phyloP scores from a whole-genome alignment of 1,284 basidiomycete genomes.

The Xerocomus nothofagi region DNA sequence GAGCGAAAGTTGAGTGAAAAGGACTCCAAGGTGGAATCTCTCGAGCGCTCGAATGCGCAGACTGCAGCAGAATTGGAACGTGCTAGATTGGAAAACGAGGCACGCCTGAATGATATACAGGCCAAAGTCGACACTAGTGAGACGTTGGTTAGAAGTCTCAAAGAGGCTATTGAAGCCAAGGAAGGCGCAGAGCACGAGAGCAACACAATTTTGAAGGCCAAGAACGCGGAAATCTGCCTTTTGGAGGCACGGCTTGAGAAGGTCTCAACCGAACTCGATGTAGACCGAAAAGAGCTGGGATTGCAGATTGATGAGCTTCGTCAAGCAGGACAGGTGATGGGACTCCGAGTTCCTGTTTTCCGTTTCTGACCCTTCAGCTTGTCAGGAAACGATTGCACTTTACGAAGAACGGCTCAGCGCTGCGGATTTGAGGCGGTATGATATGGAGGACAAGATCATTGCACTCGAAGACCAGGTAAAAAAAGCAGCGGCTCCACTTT shows the following conservation, averaged over 20 bases:
- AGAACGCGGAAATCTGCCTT: slow-evolving; percentile 55
- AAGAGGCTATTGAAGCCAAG: slow-evolving; percentile 53
- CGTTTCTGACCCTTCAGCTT: slow-evolving; percentile 3
- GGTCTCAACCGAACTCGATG: slow-evolving; percentile 52
- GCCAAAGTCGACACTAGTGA: slow-evolving; percentile 51
- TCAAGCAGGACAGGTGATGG: slow-evolving; percentile 73
- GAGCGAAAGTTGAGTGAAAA: slow-evolving; percentile 52
- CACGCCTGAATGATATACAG: slow-evolving; percentile 46
- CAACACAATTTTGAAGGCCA: slow-evolving; percentile 49
- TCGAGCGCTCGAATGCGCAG: slow-evolving; percentile 49
- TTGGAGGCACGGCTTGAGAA: slow-evolving; percentile 53
- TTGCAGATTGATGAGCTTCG: slow-evolving; percentile 79
- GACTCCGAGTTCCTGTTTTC: slow-evolving; percentile 5
- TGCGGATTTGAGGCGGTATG: slow-evolving; percentile 72
- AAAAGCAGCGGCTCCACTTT: slow-evolving; percentile 38
- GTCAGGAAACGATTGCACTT: slow-evolving; percentile 85
- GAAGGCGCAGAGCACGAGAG: slow-evolving; percentile 54
- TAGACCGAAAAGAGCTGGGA: slow-evolving; percentile 66
- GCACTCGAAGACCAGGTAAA: slow-evolving; percentile 58
- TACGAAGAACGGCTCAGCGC: slow-evolving; percentile 85
- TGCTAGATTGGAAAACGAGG: slow-evolving; percentile 44
- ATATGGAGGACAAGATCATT: slow-evolving; percentile 70
- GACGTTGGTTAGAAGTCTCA: slow-evolving; percentile 46
- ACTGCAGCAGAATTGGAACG: slow-evolving; percentile 47
- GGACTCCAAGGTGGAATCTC: slow-evolving; percentile 49